Evolutionary conservation across 805 yeast genomes (phyloP).

Genomic region (Starmerella cellae): DNA sequence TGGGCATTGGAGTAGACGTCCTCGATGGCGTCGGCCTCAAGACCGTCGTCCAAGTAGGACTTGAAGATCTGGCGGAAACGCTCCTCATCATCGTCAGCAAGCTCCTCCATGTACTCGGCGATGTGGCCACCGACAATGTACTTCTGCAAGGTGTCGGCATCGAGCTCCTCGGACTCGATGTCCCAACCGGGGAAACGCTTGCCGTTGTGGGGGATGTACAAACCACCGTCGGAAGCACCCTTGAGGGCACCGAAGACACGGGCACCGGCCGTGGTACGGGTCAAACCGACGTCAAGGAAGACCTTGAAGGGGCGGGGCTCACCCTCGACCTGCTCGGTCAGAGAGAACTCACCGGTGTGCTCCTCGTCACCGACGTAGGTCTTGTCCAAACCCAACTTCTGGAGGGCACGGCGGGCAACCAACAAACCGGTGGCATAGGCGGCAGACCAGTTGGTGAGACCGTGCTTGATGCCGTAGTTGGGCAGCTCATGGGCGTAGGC

Average conservation of each 20-base stretch:
- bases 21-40: constrained; percentile 94
- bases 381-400: constrained; percentile 96
- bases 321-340: constrained; percentile 98
- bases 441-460: constrained; percentile 99
- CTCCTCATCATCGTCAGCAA: constrained; percentile 99
- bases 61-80: constrained; percentile 93
- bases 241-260: constrained; percentile 97
- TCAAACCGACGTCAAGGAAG: constrained; percentile 96
- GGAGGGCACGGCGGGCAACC: constrained; percentile 97
- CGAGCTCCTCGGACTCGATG: constrained; percentile 95
- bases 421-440: constrained; percentile 98
- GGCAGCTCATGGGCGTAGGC: constrained; percentile 99
- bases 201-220: constrained; percentile 97
- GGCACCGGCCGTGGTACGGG: constrained; percentile 99
- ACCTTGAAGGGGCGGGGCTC: constrained; percentile 99
- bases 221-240: constrained; percentile 99
- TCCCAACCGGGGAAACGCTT: constrained; percentile 99
- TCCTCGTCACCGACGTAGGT: constrained; percentile 98
- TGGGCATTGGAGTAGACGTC: constrained; percentile 92
- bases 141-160: constrained; percentile 92
- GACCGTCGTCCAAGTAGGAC: constrained; percentile 90
- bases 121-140: constrained; percentile 99
- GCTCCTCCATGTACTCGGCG: constrained; percentile 99
- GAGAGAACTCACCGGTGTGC: constrained; percentile 97
- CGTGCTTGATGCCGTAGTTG: constrained; percentile 91